A percentile compares a stretch with the other conserved stretches of the same genome.
Conservation (phyloP, 2,329 filamentous ascomycete genomes). For the Arthroderma sp. region DNA sequence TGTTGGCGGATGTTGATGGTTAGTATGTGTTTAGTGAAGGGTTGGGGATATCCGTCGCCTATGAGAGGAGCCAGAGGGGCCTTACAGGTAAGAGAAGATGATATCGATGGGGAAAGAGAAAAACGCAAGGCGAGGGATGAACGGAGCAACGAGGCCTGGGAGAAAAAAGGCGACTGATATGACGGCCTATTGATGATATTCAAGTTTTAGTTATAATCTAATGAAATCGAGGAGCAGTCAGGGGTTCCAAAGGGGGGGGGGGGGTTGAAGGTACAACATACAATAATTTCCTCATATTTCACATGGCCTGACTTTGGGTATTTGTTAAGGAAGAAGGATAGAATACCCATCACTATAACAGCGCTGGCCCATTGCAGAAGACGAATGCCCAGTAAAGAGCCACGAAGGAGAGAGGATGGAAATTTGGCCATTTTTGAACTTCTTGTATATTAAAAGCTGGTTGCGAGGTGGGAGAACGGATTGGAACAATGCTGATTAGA, state of each 20-base stretch:
- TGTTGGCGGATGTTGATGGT: constrained; percentile 7
- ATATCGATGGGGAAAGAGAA: constrained; percentile 29
- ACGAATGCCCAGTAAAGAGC: constrained; percentile 6
- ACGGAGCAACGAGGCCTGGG: constrained; percentile 29
- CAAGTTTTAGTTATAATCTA: not conserved
- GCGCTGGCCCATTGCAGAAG: constrained; percentile 26
- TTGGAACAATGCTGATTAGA: no score
- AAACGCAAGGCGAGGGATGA: constrained; percentile 24
- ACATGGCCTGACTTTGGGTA: constrained; percentile 21
- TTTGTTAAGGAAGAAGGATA: constrained; percentile 26
- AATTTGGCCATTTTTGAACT: not conserved
- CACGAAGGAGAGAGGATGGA: constrained; percentile 1
- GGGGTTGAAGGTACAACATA: constrained; percentile 13
- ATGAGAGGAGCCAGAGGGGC: not conserved
- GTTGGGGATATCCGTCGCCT: not conserved
- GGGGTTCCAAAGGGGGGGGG: not conserved
- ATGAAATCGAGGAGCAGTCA: not conserved
- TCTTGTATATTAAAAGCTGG: no score
- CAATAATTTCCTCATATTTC: constrained; percentile 29
- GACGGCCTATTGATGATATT: constrained; percentile 14
- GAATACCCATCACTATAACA: constrained; percentile 30
- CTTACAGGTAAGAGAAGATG: constrained; percentile 34
- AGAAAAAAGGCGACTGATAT: constrained; percentile 31
- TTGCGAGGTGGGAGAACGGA: no score
- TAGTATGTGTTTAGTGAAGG: not conserved